A percentile compares a stretch with the other conserved stretches of the same genome.
Evolutionary conservation across 1,284 basidiomycete species (phyloP).

Genomic region (Cronartium quercuum): DNA sequence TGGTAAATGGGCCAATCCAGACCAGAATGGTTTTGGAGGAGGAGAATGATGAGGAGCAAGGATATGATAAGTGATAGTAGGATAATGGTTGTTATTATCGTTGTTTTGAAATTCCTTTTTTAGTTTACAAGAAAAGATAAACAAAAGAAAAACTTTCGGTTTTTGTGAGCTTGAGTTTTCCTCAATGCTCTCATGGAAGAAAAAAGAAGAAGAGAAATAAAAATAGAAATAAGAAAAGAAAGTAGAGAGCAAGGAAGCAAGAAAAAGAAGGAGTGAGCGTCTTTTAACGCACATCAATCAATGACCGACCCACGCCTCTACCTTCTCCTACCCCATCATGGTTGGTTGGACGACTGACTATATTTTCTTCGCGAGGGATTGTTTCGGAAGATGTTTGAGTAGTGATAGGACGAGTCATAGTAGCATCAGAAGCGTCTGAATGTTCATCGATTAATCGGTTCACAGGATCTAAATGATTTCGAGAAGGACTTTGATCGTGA

Average conservation of each 20-base stretch:
- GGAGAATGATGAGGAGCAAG: too few relatives aligned
- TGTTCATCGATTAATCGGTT: background rate
- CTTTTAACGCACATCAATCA: background rate
- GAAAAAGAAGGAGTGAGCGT: background rate
- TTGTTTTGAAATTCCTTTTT: too few relatives aligned
- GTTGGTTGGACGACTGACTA: background rate
- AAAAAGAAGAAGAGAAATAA: background rate
- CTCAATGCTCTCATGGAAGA: too few relatives aligned
- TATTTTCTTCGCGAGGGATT: background rate
- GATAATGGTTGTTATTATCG: too few relatives aligned
- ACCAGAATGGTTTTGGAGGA: too few relatives aligned
- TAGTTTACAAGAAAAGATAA: too few relatives aligned
- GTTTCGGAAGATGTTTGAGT: background rate
- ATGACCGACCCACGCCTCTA: background rate
- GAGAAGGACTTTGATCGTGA: background rate
- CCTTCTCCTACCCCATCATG: background rate
- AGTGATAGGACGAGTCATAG: background rate
- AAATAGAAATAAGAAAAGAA: background rate
- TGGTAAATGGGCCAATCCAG: too few relatives aligned
- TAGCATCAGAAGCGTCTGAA: conserved; percentile 6
- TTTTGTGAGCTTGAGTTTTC: too few relatives aligned
- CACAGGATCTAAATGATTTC: background rate
- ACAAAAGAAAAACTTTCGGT: too few relatives aligned
- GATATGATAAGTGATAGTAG: too few relatives aligned
- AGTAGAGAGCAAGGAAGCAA: background rate